Percentiles rank a stretch among this genome's conserved stretches.
These are phyloP conservation scores for Lophiostoma macrostomum DNA, from an alignment of 495 filamentous ascomycete genomes.

Conservation along the genomic window DNA sequence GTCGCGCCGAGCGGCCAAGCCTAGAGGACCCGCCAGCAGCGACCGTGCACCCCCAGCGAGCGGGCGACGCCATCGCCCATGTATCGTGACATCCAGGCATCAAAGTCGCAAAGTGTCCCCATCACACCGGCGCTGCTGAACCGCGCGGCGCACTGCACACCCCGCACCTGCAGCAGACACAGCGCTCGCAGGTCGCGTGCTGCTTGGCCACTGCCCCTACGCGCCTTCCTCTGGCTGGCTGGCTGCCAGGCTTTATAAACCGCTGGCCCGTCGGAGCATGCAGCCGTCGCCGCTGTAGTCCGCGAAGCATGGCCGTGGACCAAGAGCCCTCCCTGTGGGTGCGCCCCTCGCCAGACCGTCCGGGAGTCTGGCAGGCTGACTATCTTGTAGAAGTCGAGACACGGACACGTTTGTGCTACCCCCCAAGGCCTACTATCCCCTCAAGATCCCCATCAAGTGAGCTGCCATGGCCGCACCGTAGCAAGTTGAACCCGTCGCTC, in stretches of 20 bases:
- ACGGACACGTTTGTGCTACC: slow-evolving; percentile 60
- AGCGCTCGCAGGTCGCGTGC: no score
- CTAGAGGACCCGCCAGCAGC: no score
- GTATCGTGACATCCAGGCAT: no score
- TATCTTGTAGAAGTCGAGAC: slow-evolving; percentile 49
- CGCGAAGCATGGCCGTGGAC: slow-evolving; percentile 33
- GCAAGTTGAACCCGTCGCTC: background rate
- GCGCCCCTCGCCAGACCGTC: background rate
- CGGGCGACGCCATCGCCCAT: background rate
- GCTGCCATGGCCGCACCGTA: slow-evolving; percentile 37
- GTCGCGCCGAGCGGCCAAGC: slow-evolving; percentile 4
- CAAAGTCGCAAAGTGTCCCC: no score
- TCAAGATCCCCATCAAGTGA: slow-evolving; percentile 70
- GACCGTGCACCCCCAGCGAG: background rate
- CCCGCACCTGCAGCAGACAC: no score
- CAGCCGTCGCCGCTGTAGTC: slow-evolving; percentile 2
- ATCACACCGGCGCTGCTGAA: no score
- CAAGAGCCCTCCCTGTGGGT: slow-evolving; percentile 38
- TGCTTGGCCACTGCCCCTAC: background rate
- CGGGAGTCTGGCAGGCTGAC: background rate
- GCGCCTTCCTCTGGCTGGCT: background rate
- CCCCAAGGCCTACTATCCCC: slow-evolving; percentile 69
- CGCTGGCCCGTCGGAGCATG: slow-evolving; percentile 14
- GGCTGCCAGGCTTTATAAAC: no score
- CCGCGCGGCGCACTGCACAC: no score